Evolutionary conservation across 164 flowering plant genomes (phyloP), one percentile per base, ranked within the genome.

Genomic region (Berberis vulgaris): DNA sequence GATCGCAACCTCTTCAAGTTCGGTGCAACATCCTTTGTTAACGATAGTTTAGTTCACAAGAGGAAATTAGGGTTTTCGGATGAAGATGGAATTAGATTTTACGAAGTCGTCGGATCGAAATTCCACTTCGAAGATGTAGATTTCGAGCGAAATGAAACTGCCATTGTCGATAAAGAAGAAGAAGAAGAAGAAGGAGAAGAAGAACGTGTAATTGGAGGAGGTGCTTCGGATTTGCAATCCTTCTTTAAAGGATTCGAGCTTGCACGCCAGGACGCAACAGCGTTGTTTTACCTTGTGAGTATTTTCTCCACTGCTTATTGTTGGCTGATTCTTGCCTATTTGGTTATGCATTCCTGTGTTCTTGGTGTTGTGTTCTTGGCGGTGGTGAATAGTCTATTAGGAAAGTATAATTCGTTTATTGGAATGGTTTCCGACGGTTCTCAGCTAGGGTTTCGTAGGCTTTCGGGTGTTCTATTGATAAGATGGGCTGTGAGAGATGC

Each of bases 401-500:
- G 86, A 56, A 78, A 73, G 74, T 72, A 74, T 42, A 65, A 54
- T 65, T 86, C 92, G 0, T 67, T 78, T 41, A 2, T 74, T 7
- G 71, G 76, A 12, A 76, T 78, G 1, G n/a, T 87, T 10, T 81
- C 85, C 81, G 76, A 71, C 43, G 99, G 99, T 10, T 83, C 89
- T 6, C 77, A 77, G 43, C 57, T 89, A 43, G 99, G 98, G 4
- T 42, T 86, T 42, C 83, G 73, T 71, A 82, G 87, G 76, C 78
- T 91, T 39, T 76, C 95, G 3, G 96, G 96, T 53, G 86, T 88
- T 65, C 78, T 88, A n/a, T 63, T 95, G 7, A 80, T 95, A 88
- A 81, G 84, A 66, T 95, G 98, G 99, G 97, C 97, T 1, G 86
- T 91, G 44, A 79, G 96, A 71, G 99, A 91, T 69, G 98, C 96